Evolutionary conservation across 2,329 filamentous ascomycete genomes (phyloP).

Genomic region (Hymenotorrendiella dingleyae): DNA sequence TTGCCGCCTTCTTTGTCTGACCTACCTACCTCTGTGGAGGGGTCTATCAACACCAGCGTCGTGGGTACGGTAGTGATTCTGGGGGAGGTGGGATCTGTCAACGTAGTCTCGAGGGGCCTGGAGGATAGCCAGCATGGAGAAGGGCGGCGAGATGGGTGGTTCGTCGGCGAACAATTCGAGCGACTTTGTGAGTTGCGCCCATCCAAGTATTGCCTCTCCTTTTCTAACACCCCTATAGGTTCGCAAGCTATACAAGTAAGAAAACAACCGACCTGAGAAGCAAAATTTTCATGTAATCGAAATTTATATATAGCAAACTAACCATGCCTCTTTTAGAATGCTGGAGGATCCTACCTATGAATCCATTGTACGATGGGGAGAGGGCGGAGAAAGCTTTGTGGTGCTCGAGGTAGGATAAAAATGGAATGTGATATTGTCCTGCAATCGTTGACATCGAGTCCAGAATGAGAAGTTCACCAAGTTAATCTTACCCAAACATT

Average conservation of each 20-base stretch:
- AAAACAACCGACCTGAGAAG: conserved; percentile 13
- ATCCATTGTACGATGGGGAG: conserved; percentile 90
- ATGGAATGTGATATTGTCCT: neutral
- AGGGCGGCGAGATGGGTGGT: conserved; percentile 27
- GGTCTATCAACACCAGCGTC: too few relatives aligned
- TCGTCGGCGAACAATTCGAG: conserved; percentile 71
- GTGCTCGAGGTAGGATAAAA: conserved; percentile 73
- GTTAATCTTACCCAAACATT: conserved; percentile 92
- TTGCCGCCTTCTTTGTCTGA: too few relatives aligned
- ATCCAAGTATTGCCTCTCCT: neutral
- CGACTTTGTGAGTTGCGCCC: conserved; percentile 72
- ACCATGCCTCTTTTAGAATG: conserved; percentile 58
- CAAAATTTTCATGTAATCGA: conserved; percentile 4
- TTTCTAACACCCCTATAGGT: conserved; percentile 52
- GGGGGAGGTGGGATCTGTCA: too few relatives aligned
- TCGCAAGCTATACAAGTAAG: conserved; percentile 96
- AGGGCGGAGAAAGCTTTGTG: conserved; percentile 91
- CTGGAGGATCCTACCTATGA: conserved; percentile 91
- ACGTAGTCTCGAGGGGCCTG: too few relatives aligned
- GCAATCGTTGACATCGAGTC: conserved; percentile 17
- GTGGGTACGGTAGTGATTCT: too few relatives aligned
- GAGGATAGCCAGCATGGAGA: conserved; percentile 26
- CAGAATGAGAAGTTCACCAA: conserved; percentile 99
- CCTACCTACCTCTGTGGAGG: too few relatives aligned
- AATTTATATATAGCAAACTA: conserved; percentile 7